A percentile compares a stretch with the other conserved stretches of the same genome.
Evolutionary conservation across 2,329 filamentous ascomycete genomes (phyloP).

Genomic region (Alternaria gansuensis): DNA sequence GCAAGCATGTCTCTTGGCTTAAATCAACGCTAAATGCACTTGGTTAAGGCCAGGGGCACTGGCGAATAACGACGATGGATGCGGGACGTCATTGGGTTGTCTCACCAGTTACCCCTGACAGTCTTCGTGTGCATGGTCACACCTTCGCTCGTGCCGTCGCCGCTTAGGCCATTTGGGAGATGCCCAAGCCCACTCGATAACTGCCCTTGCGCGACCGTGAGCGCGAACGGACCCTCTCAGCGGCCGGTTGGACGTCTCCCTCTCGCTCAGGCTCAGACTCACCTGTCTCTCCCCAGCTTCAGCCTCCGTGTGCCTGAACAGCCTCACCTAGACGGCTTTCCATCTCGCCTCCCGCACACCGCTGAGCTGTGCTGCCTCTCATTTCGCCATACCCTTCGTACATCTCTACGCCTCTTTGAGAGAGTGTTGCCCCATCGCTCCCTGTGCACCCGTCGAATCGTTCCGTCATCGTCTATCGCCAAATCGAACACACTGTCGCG

Average conservation of each 20-base stretch:
- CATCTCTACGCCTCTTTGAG: conserved; percentile 47
- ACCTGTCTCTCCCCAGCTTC: conserved; percentile 41
- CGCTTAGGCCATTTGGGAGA: conserved; percentile 33
- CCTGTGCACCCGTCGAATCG: conserved; percentile 28
- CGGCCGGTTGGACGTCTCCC: conserved; percentile 34
- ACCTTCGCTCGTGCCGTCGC: conserved; percentile 33
- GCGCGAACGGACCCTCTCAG: conserved; percentile 30
- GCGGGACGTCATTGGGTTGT: conserved; percentile 29
- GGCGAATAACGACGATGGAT: conserved; percentile 24
- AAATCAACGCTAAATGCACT: conserved; percentile 20
- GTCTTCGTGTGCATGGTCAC: conserved; percentile 24
- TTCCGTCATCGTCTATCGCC: conserved; percentile 24
- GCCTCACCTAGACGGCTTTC: conserved; percentile 37
- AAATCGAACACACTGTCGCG: conserved; percentile 26
- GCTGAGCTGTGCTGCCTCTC: conserved; percentile 51
- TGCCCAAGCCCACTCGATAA: conserved; percentile 27
- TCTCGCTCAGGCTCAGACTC: conserved; percentile 38
- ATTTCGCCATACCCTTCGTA: conserved; percentile 34
- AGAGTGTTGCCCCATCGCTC: conserved; percentile 43
- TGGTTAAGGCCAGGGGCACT: conserved; percentile 28
- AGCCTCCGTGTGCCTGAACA: conserved; percentile 42
- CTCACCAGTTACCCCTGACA: conserved; percentile 35
- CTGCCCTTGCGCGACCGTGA: conserved; percentile 40
- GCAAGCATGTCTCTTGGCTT: conserved; percentile 33
- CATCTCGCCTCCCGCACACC: conserved; percentile 37